These are phyloP conservation scores for Porogramme epimiltina DNA, from an alignment of 1,284 basidiomycete genomes.

Conservation along the genomic window DNA sequence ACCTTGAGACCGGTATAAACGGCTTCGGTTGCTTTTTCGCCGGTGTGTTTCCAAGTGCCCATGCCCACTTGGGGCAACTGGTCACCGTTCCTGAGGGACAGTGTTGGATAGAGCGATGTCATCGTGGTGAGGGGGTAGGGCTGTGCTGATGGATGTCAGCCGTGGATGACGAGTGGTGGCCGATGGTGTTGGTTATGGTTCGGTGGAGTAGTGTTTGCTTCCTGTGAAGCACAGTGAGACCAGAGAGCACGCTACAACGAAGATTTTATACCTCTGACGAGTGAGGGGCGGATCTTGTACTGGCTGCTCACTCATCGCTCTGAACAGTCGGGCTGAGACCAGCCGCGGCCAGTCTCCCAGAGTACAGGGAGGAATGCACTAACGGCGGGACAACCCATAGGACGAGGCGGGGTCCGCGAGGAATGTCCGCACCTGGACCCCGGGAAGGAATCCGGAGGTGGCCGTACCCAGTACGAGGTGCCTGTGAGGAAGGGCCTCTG, in stretches of 20 bases:
- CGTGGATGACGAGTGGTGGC: neutral
- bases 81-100: conserved; percentile 19
- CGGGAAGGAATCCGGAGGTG: neutral
- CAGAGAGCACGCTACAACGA: too few relatives aligned
- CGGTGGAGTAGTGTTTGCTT: too few relatives aligned
- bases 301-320: too few relatives aligned
- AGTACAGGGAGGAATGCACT: too few relatives aligned
- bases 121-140: neutral
- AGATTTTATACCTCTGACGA: too few relatives aligned
- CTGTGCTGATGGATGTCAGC: neutral
- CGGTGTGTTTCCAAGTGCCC: conserved; percentile 31
- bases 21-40: conserved; percentile 27
- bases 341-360: too few relatives aligned
- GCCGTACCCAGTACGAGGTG: too few relatives aligned
- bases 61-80: conserved; percentile 27
- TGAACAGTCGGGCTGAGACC: too few relatives aligned
- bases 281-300: too few relatives aligned
- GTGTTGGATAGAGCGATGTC: conserved; percentile 9
- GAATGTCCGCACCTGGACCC: conserved; percentile 3
- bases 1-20: conserved; percentile 45
- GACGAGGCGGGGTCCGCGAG: conserved; percentile 8
- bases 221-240: too few relatives aligned
- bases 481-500: too few relatives aligned
- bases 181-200: too few relatives aligned
- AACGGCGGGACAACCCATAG: neutral